Evolutionary conservation across 441 rosid species (phyloP).

Genomic region (Gossypium gossypioides): DNA sequence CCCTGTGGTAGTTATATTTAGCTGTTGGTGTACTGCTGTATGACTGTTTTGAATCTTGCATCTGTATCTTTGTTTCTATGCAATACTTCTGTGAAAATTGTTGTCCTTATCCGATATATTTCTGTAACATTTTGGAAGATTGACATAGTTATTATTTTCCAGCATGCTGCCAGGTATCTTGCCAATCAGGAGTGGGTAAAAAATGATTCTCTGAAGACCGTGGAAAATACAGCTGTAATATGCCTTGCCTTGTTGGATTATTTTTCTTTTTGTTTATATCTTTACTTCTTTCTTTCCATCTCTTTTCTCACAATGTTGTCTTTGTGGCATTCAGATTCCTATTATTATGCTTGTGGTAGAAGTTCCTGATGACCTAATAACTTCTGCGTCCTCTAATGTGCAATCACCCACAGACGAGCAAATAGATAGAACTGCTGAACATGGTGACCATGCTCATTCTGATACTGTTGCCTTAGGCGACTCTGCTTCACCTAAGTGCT

Average conservation of each 20-base stretch:
- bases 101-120: not conserved
- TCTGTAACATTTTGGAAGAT: constrained; percentile 1
- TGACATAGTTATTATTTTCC: constrained; percentile 25
- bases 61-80: constrained; percentile 1
- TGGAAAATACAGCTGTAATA: constrained; percentile 94
- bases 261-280: constrained; percentile 9
- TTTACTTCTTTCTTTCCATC: constrained; percentile 17
- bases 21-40: not conserved
- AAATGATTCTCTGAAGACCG: constrained; percentile 87
- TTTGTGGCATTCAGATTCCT: constrained; percentile 56
- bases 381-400: constrained; percentile 39
- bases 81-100: constrained; percentile 6
- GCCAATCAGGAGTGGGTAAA: constrained; percentile 99
- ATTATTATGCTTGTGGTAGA: constrained; percentile 93
- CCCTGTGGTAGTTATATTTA: not conserved
- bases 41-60: constrained; percentile 2
- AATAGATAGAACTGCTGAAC: constrained; percentile 32
- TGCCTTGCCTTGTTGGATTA: constrained; percentile 14
- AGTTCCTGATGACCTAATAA: constrained; percentile 74
- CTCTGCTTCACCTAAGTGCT: constrained; percentile 36
- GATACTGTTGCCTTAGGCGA: constrained; percentile 47
- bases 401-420: constrained; percentile 61
- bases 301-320: constrained; percentile 21
- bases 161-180: constrained; percentile 98
- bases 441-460: constrained; percentile 31